Base-by-base conservation (phyloP, 148 eudicot genomes). In the Fallopia convolvulus region DNA sequence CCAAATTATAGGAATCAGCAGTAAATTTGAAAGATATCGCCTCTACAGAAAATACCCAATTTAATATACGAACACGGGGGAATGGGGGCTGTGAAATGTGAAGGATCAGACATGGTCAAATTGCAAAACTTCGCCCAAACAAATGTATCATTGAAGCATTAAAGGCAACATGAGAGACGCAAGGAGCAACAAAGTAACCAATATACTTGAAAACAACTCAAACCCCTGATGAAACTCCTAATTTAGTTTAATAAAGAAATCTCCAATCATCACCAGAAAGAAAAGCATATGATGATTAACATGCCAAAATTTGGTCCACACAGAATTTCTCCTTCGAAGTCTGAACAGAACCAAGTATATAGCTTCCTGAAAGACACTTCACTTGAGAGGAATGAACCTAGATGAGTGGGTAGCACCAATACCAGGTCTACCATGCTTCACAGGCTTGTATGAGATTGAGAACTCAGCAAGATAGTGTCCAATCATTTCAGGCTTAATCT, bases 331-430 rank as follows among this genome's bases (percentile, higher is more conserved):
- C 36, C 70, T 26, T 20, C 75, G 3, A 44, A 44, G 47, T 52
- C 1, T n/a, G 20, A 15, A 53, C 30, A 32, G 14, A 75, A 32
- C 18, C 41, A 50, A 74, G 20, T 50, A 48, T 79, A 53, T 33
- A 32, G 50, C n/a, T 39, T 17, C 26, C 78, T 11, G 39, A 36
- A 15, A 40, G 52, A 30, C 70, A 49, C 42, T 60, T 84, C 79
- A 88, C 83, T 88, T 88, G 3, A 88, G 86, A 81, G 91, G 91
- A 84, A 88, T 88, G 82, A 88, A 88, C 86, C 91, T 86, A 20
- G 91, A 88, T 20, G 91, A 88, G 82, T 88, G 91, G 60, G 91
- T 88, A 49, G 91, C 91, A 86, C 91, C 91, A 83, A 88, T 88
- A 84, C 91, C 91, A 40, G 91, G 91, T 65, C 91, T 82, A 15